Conservation (phyloP, 129 eudicot genomes). For the Helianthus tuberosus region DNA sequence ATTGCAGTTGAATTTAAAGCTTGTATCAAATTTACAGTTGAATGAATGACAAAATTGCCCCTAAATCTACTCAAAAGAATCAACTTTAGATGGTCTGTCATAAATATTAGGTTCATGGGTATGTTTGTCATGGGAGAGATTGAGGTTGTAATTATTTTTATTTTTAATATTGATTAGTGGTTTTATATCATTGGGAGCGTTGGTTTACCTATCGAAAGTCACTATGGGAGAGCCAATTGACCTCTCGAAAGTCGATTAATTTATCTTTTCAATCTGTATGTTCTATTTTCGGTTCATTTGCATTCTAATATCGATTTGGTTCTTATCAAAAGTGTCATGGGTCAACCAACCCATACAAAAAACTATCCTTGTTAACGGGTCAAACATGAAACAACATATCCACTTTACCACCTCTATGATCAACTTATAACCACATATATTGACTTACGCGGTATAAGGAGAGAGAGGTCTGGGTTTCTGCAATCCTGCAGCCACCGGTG, state of each 20-base stretch:
- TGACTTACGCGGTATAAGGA: slow-evolving; percentile 58
- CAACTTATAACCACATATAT: background rate
- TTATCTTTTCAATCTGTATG: background rate
- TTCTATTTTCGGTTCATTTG: background rate
- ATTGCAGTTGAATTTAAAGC: slow-evolving; percentile 4
- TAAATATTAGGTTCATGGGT: background rate
- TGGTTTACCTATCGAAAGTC: slow-evolving; percentile 1
- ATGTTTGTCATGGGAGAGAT: slow-evolving; percentile 5
- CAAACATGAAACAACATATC: background rate
- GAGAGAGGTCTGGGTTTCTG: slow-evolving; percentile 48
- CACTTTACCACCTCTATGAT: background rate
- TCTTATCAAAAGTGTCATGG: background rate
- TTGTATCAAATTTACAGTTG: background rate
- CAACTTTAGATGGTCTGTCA: background rate
- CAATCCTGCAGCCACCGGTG: slow-evolving; percentile 24
- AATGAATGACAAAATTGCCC: background rate
- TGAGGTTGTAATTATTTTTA: background rate
- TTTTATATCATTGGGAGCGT: background rate
- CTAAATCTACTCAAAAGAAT: background rate
- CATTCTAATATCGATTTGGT: background rate
- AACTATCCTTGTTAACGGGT: too few species aligned
- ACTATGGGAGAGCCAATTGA: background rate
- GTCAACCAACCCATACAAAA: background rate
- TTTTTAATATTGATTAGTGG: background rate
- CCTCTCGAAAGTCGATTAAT: background rate